These are phyloP conservation scores for Exophiala sp. DNA, from an alignment of 2,329 filamentous ascomycete genomes.

Conservation along the genomic window DNA sequence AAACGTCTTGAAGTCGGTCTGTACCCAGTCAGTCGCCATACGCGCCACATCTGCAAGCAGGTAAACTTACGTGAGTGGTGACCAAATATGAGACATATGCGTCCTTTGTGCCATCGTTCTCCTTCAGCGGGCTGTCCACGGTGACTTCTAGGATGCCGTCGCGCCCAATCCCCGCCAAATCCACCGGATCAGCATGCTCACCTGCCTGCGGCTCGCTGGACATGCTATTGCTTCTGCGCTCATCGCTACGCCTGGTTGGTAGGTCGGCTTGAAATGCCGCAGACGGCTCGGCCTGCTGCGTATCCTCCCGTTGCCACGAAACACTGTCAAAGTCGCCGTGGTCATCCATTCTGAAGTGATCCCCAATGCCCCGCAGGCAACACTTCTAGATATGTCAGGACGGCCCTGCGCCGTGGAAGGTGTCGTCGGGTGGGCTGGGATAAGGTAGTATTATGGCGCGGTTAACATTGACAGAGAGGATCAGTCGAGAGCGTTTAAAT, in stretches of 20 bases:
- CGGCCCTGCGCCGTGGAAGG: neutral
- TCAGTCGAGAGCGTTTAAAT: no score
- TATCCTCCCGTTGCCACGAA: conserved; percentile 64
- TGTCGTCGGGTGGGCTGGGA: neutral
- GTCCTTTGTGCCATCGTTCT: conserved; percentile 94
- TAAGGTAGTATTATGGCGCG: no score
- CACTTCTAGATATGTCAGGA: neutral
- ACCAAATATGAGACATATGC: conserved; percentile 94
- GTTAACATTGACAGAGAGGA: no score
- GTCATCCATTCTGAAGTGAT: conserved; percentile 37
- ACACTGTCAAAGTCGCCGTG: conserved; percentile 74
- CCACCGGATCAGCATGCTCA: conserved; percentile 48
- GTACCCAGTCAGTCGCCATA: conserved; percentile 9
- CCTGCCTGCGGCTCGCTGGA: conserved; percentile 45
- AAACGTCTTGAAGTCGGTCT: conserved; percentile 94
- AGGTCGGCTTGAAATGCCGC: conserved; percentile 17
- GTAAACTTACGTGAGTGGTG: conserved; percentile 66
- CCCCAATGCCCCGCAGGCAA: conserved; percentile 11
- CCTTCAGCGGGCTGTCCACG: conserved; percentile 80
- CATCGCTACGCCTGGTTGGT: conserved; percentile 33
- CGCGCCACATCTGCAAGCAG: neutral
- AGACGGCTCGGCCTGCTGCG: conserved; percentile 43
- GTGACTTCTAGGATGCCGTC: conserved; percentile 75
- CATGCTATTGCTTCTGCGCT: conserved; percentile 45
- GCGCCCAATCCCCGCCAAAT: conserved; percentile 58